Conservation (phyloP, 345 rosid genomes). For the Citrus medica region DNA sequence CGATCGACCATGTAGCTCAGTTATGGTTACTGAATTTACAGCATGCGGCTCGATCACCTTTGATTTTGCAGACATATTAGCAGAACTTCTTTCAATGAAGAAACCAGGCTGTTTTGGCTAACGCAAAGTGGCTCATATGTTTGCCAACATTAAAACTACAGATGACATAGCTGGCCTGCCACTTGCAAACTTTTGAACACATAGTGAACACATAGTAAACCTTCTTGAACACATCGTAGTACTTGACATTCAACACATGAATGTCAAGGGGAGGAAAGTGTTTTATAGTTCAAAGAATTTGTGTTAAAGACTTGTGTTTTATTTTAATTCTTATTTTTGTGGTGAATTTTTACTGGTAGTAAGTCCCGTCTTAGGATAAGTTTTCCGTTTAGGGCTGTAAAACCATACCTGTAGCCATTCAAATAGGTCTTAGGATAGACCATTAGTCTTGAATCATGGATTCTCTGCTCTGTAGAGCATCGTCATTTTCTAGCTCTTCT, state of each 20-base stretch:
- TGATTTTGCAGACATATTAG: background rate
- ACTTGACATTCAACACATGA: background rate
- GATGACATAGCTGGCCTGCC: conserved; percentile 16
- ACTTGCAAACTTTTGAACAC: background rate
- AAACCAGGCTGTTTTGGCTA: conserved; percentile 5
- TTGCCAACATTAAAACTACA: conserved; percentile 1
- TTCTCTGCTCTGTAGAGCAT: too few species aligned
- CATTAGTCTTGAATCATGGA: too few species aligned
- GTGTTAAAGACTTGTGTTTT: too few species aligned
- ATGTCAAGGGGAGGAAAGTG: too few species aligned
- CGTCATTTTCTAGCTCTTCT: too few species aligned
- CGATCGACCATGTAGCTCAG: background rate
- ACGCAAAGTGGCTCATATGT: background rate
- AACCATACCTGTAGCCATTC: too few species aligned
- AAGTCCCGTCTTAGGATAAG: too few species aligned
- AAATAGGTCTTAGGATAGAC: too few species aligned
- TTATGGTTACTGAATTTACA: conserved; percentile 6
- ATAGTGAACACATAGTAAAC: conserved; percentile 4
- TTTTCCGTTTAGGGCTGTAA: too few species aligned
- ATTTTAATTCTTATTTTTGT: too few species aligned
- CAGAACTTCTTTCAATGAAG: background rate
- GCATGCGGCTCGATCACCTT: background rate
- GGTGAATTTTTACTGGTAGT: too few species aligned
- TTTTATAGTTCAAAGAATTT: too few species aligned
- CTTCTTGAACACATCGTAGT: background rate